Base-by-base conservation (phyloP, 176 grass and related monocot genomes). In the Puccinellia tenuiflora region DNA sequence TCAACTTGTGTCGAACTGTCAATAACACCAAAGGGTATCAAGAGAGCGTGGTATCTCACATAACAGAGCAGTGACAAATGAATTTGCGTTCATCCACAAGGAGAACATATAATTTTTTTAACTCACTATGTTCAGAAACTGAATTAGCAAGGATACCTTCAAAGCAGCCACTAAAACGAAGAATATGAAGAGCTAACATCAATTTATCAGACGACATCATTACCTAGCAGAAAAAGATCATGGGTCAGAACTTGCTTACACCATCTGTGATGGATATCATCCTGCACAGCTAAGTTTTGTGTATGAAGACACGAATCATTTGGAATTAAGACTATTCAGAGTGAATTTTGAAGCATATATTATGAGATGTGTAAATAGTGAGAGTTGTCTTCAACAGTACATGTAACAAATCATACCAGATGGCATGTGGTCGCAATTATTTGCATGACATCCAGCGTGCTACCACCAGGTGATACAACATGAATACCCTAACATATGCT, bases 131-230 rank as follows among this genome's bases (percentile, higher is more conserved):
- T 48, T 50, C 39, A 79, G 12, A 66, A n/a, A 48, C 28, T 50
- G 24, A 68, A 12, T 29, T 20, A 47, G 22, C 42, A 79, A 6
- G 63, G 1, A 68, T 84, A 98, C 96, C 96, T 98, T 98, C 63
- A 95, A 93, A 86, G 96, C 96, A 87, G 96, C 85, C 38, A 98
- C 92, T 92, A 98, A 91, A 88, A 98, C 80, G 92, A 69, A 14
- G 96, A 95, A n/a, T n/a, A n/a, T n/a, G n/a, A n/a, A n/a, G n/a
- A n/a, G 85, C n/a, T 84, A 91, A 95, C 96, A 45, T 98, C 83
- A 34, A 98, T 82, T 71, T n/a, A 98, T 88, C 42, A 90, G 82
- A 69, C 63, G 54, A 98, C 79, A 25, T 93, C 88, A 70, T 94
- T 66, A 88, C 92, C 96, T 98, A 86, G 62, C n/a, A 89, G 31